Evolutionary conservation across 768 basidiomycete genomes (phyloP).

Genomic region (Termitomyces sp.): DNA sequence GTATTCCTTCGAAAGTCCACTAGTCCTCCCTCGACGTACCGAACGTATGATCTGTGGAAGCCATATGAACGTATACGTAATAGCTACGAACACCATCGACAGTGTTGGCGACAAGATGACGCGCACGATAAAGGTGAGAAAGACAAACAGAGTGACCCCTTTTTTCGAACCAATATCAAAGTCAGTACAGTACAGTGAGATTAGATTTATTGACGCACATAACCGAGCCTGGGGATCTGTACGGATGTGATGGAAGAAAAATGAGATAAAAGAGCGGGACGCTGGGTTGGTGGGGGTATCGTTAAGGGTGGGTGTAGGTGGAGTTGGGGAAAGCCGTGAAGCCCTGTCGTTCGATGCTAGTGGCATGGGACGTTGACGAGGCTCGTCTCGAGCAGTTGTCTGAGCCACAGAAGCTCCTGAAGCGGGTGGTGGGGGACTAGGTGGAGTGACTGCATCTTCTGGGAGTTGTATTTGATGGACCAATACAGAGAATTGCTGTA

Average conservation of each 20-base stretch:
- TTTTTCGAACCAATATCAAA: constrained; percentile 8
- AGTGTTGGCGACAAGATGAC: constrained; percentile 67
- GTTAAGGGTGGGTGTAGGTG: constrained; percentile 18
- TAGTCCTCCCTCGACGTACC: constrained; percentile 62
- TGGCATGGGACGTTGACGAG: neutral
- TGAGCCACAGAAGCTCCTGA: constrained; percentile 21
- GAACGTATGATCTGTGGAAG: constrained; percentile 81
- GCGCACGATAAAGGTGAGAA: constrained; percentile 69
- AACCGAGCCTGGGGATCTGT: constrained; percentile 70
- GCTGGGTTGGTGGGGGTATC: constrained; percentile 12
- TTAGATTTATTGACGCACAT: constrained; percentile 41
- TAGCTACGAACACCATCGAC: constrained; percentile 60
- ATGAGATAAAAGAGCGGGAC: constrained; percentile 41
- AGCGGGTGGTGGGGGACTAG: constrained; percentile 10
- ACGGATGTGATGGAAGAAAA: constrained; percentile 55
- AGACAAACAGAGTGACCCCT: constrained; percentile 70
- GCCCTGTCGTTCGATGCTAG: constrained; percentile 16
- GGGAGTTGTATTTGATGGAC: constrained; percentile 83
- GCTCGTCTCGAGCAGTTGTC: neutral
- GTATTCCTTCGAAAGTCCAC: constrained; percentile 68
- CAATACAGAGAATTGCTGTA: constrained; percentile 79
- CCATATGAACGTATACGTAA: constrained; percentile 82
- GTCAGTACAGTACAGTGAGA: neutral
- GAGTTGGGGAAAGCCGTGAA: constrained; percentile 19
- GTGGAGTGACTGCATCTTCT: constrained; percentile 43